Base-by-base conservation (phyloP, 192 early-diverging fungal genomes). In the Gonapodya prolifera region DNA sequence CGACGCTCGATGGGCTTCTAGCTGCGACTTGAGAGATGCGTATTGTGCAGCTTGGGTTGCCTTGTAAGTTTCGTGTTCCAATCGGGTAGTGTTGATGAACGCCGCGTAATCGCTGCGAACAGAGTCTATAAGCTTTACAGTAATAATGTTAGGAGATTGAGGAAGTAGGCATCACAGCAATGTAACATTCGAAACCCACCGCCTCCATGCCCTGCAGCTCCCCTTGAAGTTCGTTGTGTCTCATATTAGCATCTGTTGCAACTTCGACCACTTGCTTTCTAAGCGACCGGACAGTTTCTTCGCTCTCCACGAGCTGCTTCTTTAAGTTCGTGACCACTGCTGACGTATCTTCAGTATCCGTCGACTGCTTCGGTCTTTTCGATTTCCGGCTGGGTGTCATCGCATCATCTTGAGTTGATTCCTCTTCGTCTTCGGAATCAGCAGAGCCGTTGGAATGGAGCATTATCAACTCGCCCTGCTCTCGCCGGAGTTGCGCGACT, bases 171-270 rank as follows among this genome's bases (percentile, higher is more conserved):
- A 35, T 35, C n/a, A 77, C 1, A 45, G n/a, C 2, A 77, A 1
- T 1, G 33, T 1, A 75, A 29, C n/a, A 1, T 75, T 16, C 35
- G n/a, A 0, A 29, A 80, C 80, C 28, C 79, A 87, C 81, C 1
- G 83, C 77, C 85, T 89, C 88, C 32, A 89, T 80, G 1, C 88
- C 87, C 75, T 89, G 88, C 33, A 89, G 69, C 78, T 89, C 87
- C 75, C 84, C 87, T 78, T 89, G 88, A 78, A 87, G 87, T 30
- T 84, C 86, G 77, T 89, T 89, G 71, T 87, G 82, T 71, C 83
- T 80, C 18, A 79, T 31, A 75, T 86, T 87, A 18, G 88, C 85
- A 34, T 87, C 87, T 2, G 70, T 80, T 0, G 87, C 84, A 30
- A 89, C 80, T 28, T 87, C 83, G 35, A 87, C 79, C 35, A 86